A percentile compares a stretch with the other conserved stretches of the same genome.
Conservation (phyloP, 2,329 filamentous ascomycete genomes). For the Fusarium haematococcum region DNA sequence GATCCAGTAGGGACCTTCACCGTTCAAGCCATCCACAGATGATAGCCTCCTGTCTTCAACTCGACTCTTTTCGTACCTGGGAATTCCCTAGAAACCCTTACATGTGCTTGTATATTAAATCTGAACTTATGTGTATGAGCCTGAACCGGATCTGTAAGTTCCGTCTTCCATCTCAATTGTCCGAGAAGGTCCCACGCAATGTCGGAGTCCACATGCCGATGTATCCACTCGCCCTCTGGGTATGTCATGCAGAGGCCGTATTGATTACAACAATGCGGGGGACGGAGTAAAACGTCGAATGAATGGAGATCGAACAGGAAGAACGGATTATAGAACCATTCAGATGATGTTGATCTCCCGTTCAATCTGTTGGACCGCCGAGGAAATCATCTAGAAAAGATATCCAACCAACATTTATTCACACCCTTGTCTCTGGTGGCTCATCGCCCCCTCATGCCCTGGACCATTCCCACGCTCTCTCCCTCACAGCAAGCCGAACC, state of each 20-base stretch:
- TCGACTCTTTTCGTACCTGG: not conserved
- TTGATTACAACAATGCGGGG: not conserved
- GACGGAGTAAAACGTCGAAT: not conserved
- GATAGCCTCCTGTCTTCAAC: not conserved
- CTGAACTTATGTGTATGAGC: not conserved
- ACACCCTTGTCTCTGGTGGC: not conserved
- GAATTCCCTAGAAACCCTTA: not conserved
- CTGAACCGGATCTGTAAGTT: not conserved
- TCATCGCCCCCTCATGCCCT: not conserved
- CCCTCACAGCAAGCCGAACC: not conserved
- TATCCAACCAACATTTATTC: not conserved
- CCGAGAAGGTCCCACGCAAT: not conserved
- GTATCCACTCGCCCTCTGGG: not conserved
- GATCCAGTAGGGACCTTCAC: not conserved
- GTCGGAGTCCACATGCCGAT: not conserved
- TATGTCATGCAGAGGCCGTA: too few species aligned
- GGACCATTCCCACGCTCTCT: not conserved
- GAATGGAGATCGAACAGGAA: too few species aligned
- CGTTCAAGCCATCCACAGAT: fast-evolving
- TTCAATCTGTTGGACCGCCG: not conserved
- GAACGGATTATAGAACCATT: not conserved
- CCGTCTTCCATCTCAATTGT: not conserved
- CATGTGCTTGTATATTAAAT: not conserved
- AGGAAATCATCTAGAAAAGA: not conserved
- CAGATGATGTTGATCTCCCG: not conserved